Base-by-base conservation (phyloP, 768 basidiomycete genomes). In the Ephemerocybe angulata region DNA sequence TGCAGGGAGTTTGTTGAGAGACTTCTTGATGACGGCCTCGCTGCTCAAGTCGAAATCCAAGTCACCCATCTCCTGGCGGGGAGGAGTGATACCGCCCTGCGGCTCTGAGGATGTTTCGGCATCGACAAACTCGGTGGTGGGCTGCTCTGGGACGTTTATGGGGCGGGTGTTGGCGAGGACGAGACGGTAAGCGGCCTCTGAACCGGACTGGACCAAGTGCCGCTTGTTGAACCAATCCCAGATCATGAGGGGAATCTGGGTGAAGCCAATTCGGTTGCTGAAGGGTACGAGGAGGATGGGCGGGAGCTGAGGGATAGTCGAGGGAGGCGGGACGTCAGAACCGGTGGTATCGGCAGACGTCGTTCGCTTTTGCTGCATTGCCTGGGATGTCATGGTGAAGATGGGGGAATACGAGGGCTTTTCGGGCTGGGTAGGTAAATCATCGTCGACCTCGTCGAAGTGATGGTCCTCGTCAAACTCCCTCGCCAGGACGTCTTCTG, bases 191-290 rank as follows among this genome's bases (percentile, higher is more conserved):
- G 87, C 94, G 11, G 87, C 87, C 60, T 95, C 85, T 10, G 89
- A 87, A 29, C 96, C 96, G 12, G 81, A 70, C 5, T 72, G 80
- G n/a, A 93, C 92, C 64, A 88, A 85, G 44, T 83, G 73, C 7
- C 93, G 85, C 66, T 90, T 86, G 66, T 93, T 94, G 76, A 97
- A 98, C 71, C 93, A 93, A 59, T 85, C 90, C 83, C 85, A 87
- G 44, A 96, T 81, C 93, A 96, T 95, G 61, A 81, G 71, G 12
- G 94, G 94, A 54, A 96, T 85, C 63, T 90, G 89, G 27, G 78
- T 80, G 65, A 95, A 80, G 6, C 94, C 94, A 50, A 96, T 77
- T 60, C 86, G 79, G 63, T 93, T 83, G 35, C 79, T 77, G 67
- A 85, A 92, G 12, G 85, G 77, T 28, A 93, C 83, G 40, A 93